phyloP scores from a whole-genome alignment of 2,329 filamentous ascomycete species.

The Basipetospora chlamydospora region DNA sequence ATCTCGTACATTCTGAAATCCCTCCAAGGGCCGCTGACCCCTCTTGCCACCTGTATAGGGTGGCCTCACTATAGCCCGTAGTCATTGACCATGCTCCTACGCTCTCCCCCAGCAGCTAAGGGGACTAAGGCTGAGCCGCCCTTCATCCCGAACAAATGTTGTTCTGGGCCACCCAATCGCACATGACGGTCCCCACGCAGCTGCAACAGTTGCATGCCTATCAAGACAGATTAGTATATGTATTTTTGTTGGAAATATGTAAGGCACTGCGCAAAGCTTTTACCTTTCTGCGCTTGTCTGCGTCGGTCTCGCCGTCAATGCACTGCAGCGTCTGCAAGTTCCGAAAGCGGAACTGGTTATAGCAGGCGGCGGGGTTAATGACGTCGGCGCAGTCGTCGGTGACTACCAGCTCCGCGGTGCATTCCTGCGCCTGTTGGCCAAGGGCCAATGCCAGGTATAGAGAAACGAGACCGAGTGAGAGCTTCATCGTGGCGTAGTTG shows the following conservation, averaged over 20 bases:
- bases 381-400: conserved; percentile 23
- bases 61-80: no score
- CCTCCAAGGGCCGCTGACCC: no score
- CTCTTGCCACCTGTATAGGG: no score
- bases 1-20: no score
- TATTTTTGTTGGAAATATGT: not conserved
- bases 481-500: conserved; percentile 6
- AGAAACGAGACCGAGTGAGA: conserved; percentile 9
- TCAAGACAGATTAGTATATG: not conserved
- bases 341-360: conserved; percentile 22
- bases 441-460: conserved; percentile 11
- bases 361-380: conserved; percentile 24
- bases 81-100: no score
- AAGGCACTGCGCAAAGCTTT: not conserved
- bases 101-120: no score
- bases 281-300: conserved; percentile 19
- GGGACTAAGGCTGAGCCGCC: no score
- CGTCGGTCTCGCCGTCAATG: conserved; percentile 19
- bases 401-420: conserved; percentile 18
- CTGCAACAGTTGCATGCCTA: conserved; percentile 23
- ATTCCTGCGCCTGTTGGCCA: conserved; percentile 15
- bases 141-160: no score
- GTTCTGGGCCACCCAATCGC: conserved; percentile 25
- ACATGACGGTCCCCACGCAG: conserved; percentile 20
- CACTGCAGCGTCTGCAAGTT: conserved; percentile 19